A percentile compares a stretch with the other conserved stretches of the same genome.
Conservation (phyloP, 768 basidiomycete species). For the Imleria badia region DNA sequence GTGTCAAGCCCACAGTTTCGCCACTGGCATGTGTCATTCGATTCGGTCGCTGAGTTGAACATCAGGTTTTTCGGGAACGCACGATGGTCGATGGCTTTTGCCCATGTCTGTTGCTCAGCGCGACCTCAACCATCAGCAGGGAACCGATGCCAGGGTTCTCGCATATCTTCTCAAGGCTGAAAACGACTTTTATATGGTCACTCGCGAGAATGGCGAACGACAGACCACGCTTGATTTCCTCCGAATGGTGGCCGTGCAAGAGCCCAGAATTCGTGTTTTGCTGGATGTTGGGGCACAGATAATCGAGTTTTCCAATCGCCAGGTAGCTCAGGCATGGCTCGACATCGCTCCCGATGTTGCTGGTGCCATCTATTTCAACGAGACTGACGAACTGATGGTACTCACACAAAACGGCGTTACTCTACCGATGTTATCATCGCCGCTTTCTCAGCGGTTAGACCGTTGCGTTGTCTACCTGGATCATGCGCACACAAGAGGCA, state of each 20-base stretch:
- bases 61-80: constrained; percentile 49
- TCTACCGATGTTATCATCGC: constrained; percentile 40
- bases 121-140: not conserved
- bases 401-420: constrained; percentile 25
- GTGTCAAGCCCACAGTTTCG: too few species aligned
- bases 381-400: too few species aligned
- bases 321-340: constrained; percentile 30
- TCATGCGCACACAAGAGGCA: constrained; percentile 28
- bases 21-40: not conserved
- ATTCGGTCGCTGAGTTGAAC: not conserved
- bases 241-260: not conserved
- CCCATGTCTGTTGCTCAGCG: constrained; percentile 19
- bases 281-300: constrained; percentile 57
- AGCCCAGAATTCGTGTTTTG: constrained; percentile 38
- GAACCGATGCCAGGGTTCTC: not conserved
- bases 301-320: constrained; percentile 43
- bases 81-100: constrained; percentile 39
- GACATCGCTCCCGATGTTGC: constrained; percentile 21
- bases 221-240: too few species aligned
- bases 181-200: too few species aligned
- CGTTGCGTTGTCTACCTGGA: not conserved
- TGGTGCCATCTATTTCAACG: too few species aligned
- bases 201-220: too few species aligned
- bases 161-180: not conserved
- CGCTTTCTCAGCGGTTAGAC: constrained; percentile 18